Base-by-base conservation (phyloP, 2,329 filamentous ascomycete genomes). In the Penicillium paneum region DNA sequence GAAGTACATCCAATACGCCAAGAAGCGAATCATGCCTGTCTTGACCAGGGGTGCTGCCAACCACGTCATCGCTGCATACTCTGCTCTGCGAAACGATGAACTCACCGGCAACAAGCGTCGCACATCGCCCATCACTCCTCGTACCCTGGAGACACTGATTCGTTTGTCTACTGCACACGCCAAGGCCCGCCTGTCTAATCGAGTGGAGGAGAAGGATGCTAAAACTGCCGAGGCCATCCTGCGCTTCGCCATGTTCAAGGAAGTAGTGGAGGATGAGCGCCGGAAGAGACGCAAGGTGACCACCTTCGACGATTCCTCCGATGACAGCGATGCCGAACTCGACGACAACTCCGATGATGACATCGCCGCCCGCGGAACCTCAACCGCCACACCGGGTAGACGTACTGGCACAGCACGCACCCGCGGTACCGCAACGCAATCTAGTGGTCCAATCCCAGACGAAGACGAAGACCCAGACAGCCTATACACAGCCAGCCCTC, bases 1-100 rank as follows among this genome's bases (percentile, higher is more conserved):
- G 79, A 99, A 99, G 76, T 99, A 97, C 74, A 95, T 99, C 42
- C 94, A 99, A 71, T 99, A 99, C 73, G 91, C 94, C 61, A 99
- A 99, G 78, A 89, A 84, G 34, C 82, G 94, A 69, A 83, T 96
- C 67, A 95, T 91, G 81, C 94, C 94, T 0, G 79, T 96, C 38
- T 79, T 99, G 58, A 96, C 92, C 0, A 91, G 94, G 69, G 91
- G 91, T 41, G 93, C 94, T 6, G 90, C 91, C 11, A 91, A 97
- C 64, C 90, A 95, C 60, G 96, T 99, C 67, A 87, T 92, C 35
- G 84, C 90, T 31, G 89, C 92, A 15, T 99, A 97, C 71, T 94
- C 95, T 34, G 89, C 90, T 10, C 81, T 99, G 19, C 86, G 94
- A 62, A 99, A 99, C 71, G 94, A 99, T 65, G 93, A 97, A 70